Percentiles rank a stretch among this genome's conserved stretches.
phyloP scores from a whole-genome alignment of 2,329 filamentous ascomycete species.

The Fusarium temperatum region DNA sequence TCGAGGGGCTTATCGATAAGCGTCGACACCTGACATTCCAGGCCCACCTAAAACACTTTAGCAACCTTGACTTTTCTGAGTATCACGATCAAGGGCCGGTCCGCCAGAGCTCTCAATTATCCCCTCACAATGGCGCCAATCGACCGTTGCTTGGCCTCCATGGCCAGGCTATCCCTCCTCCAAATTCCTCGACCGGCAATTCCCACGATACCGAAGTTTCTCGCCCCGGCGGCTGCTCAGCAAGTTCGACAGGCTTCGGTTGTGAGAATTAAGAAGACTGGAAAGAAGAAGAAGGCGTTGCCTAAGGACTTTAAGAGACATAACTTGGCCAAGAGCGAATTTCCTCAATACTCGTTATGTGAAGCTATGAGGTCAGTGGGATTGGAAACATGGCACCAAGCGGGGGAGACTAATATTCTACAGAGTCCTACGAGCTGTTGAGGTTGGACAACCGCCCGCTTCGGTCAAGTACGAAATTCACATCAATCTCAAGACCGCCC shows the following conservation, averaged over 20 bases:
- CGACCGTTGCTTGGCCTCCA: slow-evolving; percentile 62
- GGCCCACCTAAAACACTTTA: slow-evolving; percentile 30
- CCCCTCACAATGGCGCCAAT: slow-evolving; percentile 58
- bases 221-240: slow-evolving; percentile 55
- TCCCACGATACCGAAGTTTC: slow-evolving; percentile 58
- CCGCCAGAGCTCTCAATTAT: slow-evolving; percentile 41
- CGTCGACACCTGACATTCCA: slow-evolving; percentile 32
- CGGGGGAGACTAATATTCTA: slow-evolving; percentile 2
- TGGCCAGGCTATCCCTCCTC: slow-evolving; percentile 60
- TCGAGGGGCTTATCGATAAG: slow-evolving; percentile 40
- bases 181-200: slow-evolving; percentile 54
- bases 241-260: slow-evolving; percentile 55
- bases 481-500: slow-evolving; percentile 82
- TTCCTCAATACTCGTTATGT: slow-evolving; percentile 77
- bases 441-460: slow-evolving; percentile 82
- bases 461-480: slow-evolving; percentile 88
- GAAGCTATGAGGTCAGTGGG: slow-evolving; percentile 87
- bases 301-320: slow-evolving; percentile 74
- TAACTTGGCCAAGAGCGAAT: slow-evolving; percentile 70
- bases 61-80: slow-evolving; percentile 37
- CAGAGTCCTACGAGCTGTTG: slow-evolving; percentile 89
- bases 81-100: slow-evolving; percentile 28
- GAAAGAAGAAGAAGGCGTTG: slow-evolving; percentile 65
- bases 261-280: slow-evolving; percentile 60
- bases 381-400: neutral